These are phyloP conservation scores for Xylaria sp. DNA, from an alignment of 2,329 filamentous ascomycete genomes.

Conservation along the genomic window DNA sequence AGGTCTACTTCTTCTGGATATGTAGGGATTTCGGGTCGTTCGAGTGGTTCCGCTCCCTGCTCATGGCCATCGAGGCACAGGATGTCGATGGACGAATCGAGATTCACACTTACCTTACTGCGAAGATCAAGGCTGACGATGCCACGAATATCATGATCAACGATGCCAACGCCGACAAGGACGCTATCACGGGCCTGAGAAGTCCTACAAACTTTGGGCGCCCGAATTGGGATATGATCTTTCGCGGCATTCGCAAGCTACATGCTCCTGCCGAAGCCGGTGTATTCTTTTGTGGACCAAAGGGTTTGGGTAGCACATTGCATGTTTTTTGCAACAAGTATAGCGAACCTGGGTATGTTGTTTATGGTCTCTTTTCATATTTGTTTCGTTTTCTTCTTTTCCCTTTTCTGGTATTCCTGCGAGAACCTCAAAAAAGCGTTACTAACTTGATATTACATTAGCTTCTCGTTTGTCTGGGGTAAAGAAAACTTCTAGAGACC, in stretches of 20 bases:
- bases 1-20: slow-evolving; percentile 95
- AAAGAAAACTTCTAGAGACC: slow-evolving; percentile 47
- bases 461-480: slow-evolving; percentile 47
- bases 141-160: slow-evolving; percentile 95
- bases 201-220: slow-evolving; percentile 87
- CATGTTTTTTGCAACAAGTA: slow-evolving; percentile 91
- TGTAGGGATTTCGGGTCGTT: slow-evolving; percentile 89
- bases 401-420: neutral
- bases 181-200: slow-evolving; percentile 84
- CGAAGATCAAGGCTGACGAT: slow-evolving; percentile 86
- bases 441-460: slow-evolving; percentile 31
- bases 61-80: slow-evolving; percentile 87
- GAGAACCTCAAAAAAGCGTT: neutral
- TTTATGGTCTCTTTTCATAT: neutral
- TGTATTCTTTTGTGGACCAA: slow-evolving; percentile 88
- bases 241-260: slow-evolving; percentile 83
- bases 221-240: slow-evolving; percentile 92
- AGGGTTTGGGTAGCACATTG: slow-evolving; percentile 78
- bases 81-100: slow-evolving; percentile 87
- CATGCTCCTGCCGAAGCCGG: slow-evolving; percentile 78
- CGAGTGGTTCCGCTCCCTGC: slow-evolving; percentile 87
- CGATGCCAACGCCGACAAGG: slow-evolving; percentile 84
- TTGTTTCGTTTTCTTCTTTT: neutral
- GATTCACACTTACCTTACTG: slow-evolving; percentile 89
- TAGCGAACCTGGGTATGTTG: slow-evolving; percentile 79